Conservation (phyloP, 805 yeast genomes). For the Candida bentonensis region DNA sequence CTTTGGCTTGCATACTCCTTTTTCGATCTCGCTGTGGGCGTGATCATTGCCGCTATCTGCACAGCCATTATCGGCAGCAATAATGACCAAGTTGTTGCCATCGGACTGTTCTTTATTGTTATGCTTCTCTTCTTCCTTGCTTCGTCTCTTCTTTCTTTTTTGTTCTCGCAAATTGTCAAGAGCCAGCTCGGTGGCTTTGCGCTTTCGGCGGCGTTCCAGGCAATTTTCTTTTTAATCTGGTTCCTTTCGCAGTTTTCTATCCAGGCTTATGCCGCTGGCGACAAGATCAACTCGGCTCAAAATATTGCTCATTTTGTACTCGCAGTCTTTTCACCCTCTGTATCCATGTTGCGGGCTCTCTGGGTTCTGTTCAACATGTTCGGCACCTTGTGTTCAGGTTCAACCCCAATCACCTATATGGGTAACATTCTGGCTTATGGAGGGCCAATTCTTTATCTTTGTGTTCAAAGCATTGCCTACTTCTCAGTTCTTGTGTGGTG, state of each 20-base stretch:
- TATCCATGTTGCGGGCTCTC: conserved; percentile 17
- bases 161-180: conserved; percentile 19
- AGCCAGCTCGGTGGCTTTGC: conserved; percentile 27
- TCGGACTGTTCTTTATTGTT: conserved; percentile 20
- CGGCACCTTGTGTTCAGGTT: conserved; percentile 17
- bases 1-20: conserved; percentile 21
- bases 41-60: conserved; percentile 15
- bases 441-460: conserved; percentile 22
- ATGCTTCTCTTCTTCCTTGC: conserved; percentile 21
- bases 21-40: conserved; percentile 13
- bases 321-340: conserved; percentile 18
- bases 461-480: conserved; percentile 14
- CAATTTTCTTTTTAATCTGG: conserved; percentile 19
- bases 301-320: conserved; percentile 18
- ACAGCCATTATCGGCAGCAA: conserved; percentile 16
- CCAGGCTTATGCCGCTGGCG: conserved; percentile 18
- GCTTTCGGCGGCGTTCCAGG: conserved; percentile 20
- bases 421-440: conserved; percentile 22
- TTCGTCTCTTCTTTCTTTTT: conserved; percentile 16
- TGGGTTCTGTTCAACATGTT: conserved; percentile 21
- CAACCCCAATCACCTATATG: conserved; percentile 11
- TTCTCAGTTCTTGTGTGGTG: conserved; percentile 19
- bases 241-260: conserved; percentile 19
- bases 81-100: conserved; percentile 14
- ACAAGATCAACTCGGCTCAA: conserved; percentile 13